Evolutionary conservation across 2,329 filamentous ascomycete genomes (phyloP).

Genomic region (Venturia effusa): DNA sequence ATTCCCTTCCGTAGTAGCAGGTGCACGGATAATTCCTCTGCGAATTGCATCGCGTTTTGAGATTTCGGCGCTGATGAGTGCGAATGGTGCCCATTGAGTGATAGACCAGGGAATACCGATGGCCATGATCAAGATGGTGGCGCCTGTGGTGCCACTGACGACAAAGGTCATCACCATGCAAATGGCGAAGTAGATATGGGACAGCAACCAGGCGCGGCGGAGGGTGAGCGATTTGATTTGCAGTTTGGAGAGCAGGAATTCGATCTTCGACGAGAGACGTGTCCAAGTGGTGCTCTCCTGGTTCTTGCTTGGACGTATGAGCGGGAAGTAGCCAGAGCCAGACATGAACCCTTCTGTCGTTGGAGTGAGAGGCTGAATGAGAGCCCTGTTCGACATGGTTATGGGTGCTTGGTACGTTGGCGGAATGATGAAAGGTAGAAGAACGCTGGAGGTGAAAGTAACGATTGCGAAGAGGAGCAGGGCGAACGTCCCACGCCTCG

Average conservation of each 20-base stretch:
- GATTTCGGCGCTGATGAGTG: slow-evolving; percentile 88
- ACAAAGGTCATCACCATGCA: slow-evolving; percentile 79
- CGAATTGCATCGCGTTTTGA: slow-evolving; percentile 65
- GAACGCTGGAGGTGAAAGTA: slow-evolving; percentile 68
- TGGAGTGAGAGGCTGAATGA: slow-evolving; percentile 19
- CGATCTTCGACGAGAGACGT: slow-evolving; percentile 11
- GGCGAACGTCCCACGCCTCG: slow-evolving; percentile 78
- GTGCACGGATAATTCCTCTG: slow-evolving; percentile 35
- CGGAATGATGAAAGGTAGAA: slow-evolving; percentile 76
- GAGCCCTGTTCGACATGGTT: background rate
- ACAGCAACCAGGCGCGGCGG: slow-evolving; percentile 75
- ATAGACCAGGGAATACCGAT: slow-evolving; percentile 89
- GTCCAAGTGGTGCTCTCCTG: slow-evolving; percentile 16
- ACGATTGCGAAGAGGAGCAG: slow-evolving; percentile 80
- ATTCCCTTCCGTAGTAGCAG: slow-evolving; percentile 27
- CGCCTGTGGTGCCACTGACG: slow-evolving; percentile 58
- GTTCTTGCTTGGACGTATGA: slow-evolving; percentile 9
- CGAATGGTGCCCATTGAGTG: slow-evolving; percentile 89
- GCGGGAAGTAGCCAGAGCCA: slow-evolving; percentile 13
- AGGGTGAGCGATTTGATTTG: slow-evolving; percentile 78
- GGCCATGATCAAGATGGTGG: slow-evolving; percentile 66
- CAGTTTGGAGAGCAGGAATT: slow-evolving; percentile 44
- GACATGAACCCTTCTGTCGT: slow-evolving; percentile 22
- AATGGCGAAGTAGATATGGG: slow-evolving; percentile 70
- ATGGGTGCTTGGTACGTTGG: slow-evolving; percentile 55